phyloP scores from a whole-genome alignment of 169 alveolate genomes.

The Gregarina niphandrodes region DNA sequence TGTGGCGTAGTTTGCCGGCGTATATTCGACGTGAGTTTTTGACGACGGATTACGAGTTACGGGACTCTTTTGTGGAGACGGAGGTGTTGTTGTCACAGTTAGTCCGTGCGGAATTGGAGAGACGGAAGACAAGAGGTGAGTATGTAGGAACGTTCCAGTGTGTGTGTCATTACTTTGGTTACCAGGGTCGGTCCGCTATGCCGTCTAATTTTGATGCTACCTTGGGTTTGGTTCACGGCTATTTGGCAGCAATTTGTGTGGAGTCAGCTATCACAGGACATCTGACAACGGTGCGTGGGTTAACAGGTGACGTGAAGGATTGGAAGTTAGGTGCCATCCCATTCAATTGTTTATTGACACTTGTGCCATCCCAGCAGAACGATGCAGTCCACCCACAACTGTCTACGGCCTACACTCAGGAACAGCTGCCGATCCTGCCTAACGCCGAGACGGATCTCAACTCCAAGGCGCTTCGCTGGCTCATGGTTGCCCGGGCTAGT shows the following conservation, averaged over 20 bases:
- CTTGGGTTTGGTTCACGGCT: constrained; percentile 74
- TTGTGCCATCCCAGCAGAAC: constrained; percentile 35
- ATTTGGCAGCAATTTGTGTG: constrained; percentile 61
- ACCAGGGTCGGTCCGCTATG: constrained; percentile 90
- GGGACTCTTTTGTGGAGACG: constrained; percentile 53
- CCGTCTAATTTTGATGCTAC: constrained; percentile 81
- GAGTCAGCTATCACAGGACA: constrained; percentile 75
- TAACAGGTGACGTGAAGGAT: constrained; percentile 53
- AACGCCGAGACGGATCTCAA: constrained; percentile 7
- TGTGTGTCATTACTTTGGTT: constrained; percentile 85
- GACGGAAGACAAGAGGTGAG: constrained; percentile 52
- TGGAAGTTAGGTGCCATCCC: constrained; percentile 86
- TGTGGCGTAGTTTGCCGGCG: constrained; percentile 66
- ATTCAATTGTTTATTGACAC: constrained; percentile 45
- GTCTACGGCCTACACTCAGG: constrained; percentile 14
- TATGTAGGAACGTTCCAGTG: constrained; percentile 74
- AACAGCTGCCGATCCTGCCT: constrained; percentile 12
- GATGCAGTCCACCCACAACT: constrained; percentile 10
- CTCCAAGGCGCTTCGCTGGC: constrained; percentile 11
- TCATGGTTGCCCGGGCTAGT: constrained; percentile 41
- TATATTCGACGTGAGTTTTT: constrained; percentile 64
- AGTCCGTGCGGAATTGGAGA: constrained; percentile 67
- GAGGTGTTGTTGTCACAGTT: constrained; percentile 71
- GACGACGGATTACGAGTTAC: constrained; percentile 34
- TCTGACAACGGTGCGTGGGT: constrained; percentile 66